These are phyloP conservation scores for Skeletonema menzelii DNA, from an alignment of 108 stramenopile genomes.

Conservation along the genomic window DNA sequence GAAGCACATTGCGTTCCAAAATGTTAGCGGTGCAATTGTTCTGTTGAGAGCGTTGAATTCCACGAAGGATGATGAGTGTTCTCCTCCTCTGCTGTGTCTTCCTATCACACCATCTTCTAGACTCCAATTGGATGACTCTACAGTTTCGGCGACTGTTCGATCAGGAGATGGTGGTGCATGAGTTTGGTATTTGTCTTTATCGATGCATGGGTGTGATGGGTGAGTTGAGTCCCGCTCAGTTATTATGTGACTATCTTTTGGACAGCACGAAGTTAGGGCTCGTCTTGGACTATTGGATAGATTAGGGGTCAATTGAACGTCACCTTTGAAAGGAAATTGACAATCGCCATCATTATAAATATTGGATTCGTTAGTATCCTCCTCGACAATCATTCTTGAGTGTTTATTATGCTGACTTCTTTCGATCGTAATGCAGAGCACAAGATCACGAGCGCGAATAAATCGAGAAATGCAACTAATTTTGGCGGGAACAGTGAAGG, in stretches of 20 bases:
- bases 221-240: not conserved
- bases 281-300: not conserved
- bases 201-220: not conserved
- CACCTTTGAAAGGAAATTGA: not conserved
- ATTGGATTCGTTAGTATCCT: not conserved
- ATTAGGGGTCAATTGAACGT: not conserved
- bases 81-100: not conserved
- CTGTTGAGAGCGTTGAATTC: not conserved
- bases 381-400: not conserved
- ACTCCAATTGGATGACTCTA: slow-evolving; percentile 6
- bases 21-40: not conserved
- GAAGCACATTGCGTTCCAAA: not conserved
- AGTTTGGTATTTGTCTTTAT: not conserved
- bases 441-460: too few species aligned
- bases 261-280: not conserved
- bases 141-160: slow-evolving; percentile 20
- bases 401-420: not conserved
- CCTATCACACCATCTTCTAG: slow-evolving; percentile 1
- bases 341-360: not conserved
- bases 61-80: not conserved
- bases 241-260: not conserved
- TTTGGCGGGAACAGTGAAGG: too few species aligned
- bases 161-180: not conserved
- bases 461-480: too few species aligned
- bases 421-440: not conserved